Base-by-base conservation (phyloP, 192 early-diverging fungal species). In the Glomus cerebriforme region DNA sequence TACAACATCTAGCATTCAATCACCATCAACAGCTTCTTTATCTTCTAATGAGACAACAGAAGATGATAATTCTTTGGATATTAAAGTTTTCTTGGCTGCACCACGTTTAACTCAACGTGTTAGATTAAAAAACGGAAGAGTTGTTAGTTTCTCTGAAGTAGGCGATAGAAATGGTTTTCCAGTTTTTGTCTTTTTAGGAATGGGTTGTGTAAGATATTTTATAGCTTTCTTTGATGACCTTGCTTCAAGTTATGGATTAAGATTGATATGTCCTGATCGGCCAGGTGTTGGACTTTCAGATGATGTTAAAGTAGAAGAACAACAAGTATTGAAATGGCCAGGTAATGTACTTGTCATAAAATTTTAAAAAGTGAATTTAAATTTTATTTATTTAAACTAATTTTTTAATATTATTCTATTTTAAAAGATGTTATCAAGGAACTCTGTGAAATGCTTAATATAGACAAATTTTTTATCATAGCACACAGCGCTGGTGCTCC, bases 181-280 rank as follows among this genome's bases (percentile, higher is more conserved):
- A 3, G 84, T 85, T 65, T 85, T 85, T 24, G 47, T 73, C 12
- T 73, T 73, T 29, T 77, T 85, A 22, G 84, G 84, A 39, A 74
- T 85, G 79, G 84, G 84, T 45, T 85, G 84, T 62, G 82, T 85
- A 75, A 79, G 84, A 0, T 85, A 85, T 72, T 85, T 82, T 64
- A 82, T 82, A 27, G 82, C 82, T 72, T 82, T 85, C 54, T 80
- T 85, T 43, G 84, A 85, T 47, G 84, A 85, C 27, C 69, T 85
- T 37, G 84, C 84, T 0, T 81, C 79, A 66, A 85, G 81, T 54
- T 82, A 85, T 59, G 82, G 81, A 17, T 80, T 85, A 17, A 75
- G 84, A 73, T 82, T 85, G 27, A 82, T 82, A 64, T 85, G 84
- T 71, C 82, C 82, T 32, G 84, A 85, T 71, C 81, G 84, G 32